Conservation (phyloP, 23 red algal genomes). For the Gracilaria caudata region DNA sequence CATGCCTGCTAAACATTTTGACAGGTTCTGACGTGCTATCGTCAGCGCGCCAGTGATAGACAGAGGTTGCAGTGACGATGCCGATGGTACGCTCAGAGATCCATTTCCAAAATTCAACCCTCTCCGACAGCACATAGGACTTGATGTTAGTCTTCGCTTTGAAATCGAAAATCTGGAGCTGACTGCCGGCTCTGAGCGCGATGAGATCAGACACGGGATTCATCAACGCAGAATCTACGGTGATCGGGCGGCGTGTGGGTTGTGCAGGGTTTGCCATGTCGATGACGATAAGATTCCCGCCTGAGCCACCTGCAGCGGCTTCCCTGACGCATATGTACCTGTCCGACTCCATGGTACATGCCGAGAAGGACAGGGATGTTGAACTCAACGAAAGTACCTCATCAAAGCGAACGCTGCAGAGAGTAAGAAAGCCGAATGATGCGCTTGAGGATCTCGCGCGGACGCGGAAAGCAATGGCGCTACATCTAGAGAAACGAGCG, state of each 20-base stretch:
- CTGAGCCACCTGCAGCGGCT: conserved; percentile 51
- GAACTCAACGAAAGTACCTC: conserved; percentile 64
- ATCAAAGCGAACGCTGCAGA: conserved; percentile 59
- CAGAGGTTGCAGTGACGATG: conserved; percentile 73
- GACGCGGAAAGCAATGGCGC: background rate
- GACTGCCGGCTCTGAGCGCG: conserved; percentile 62
- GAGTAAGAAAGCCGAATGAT: background rate
- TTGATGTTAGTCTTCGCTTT: conserved; percentile 57
- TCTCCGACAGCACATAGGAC: conserved; percentile 42
- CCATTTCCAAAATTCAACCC: conserved; percentile 84
- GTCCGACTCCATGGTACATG: conserved; percentile 98
- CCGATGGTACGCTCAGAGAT: conserved; percentile 55
- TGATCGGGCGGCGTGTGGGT: conserved; percentile 75
- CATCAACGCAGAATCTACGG: conserved; percentile 85
- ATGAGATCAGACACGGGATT: conserved; percentile 63
- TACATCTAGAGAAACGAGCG: background rate
- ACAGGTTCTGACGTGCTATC: conserved; percentile 42
- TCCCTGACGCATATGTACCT: conserved; percentile 83
- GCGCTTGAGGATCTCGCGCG: background rate
- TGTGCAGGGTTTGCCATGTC: conserved; percentile 62
- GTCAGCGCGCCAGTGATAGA: conserved; percentile 85
- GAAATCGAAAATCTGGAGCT: conserved; percentile 81
- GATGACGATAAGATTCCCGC: conserved; percentile 69
- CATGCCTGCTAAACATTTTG: conserved; percentile 79
- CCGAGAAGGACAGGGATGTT: conserved; percentile 83